Conservation (phyloP, 2,329 filamentous ascomycete genomes). For the Trichoderma pleuroti region DNA sequence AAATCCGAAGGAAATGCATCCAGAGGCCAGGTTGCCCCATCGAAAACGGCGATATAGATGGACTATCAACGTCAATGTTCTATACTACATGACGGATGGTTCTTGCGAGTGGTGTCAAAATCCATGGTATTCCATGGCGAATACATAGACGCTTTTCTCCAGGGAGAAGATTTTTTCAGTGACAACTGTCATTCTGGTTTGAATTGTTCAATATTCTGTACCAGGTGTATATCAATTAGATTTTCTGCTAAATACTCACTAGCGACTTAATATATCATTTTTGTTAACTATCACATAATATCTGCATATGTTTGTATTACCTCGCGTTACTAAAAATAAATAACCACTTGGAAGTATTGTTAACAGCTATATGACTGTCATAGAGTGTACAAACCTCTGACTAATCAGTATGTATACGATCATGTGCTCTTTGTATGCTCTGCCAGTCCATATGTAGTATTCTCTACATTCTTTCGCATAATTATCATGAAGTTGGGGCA, state of each 20-base stretch:
- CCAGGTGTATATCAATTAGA: neutral
- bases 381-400: neutral
- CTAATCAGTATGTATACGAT: neutral
- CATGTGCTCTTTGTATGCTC: neutral
- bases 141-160: neutral
- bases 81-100: neutral
- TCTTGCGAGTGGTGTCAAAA: neutral
- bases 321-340: neutral
- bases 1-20: neutral
- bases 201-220: neutral
- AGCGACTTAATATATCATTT: neutral
- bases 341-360: neutral
- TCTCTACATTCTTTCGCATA: neutral
- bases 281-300: neutral
- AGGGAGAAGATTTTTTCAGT: neutral
- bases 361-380: neutral
- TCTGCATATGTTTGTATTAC: neutral
- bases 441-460: neutral
- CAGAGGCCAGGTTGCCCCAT: neutral
- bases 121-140: neutral
- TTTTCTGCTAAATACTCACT: neutral
- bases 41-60: neutral
- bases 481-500: neutral
- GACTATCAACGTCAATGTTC: neutral
- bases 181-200: neutral